Conservation (phyloP, 2,329 filamentous ascomycete species). For the Colletotrichum acutatum region DNA sequence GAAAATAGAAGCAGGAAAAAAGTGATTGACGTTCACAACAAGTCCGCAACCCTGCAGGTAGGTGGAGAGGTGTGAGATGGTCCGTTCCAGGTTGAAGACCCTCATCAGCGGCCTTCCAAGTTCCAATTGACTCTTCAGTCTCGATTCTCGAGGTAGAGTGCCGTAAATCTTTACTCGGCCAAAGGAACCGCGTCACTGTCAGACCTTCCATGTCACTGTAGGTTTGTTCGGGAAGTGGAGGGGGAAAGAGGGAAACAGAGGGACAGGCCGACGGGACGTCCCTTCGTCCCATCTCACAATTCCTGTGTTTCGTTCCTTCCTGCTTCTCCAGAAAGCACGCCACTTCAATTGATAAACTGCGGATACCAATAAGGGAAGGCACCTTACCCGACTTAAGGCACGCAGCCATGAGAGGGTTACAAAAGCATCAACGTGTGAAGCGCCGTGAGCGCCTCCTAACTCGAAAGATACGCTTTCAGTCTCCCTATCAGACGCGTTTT, state of each 20-base stretch:
- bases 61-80: constrained; percentile 21
- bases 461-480: too few relatives aligned
- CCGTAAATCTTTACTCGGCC: background rate
- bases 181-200: background rate
- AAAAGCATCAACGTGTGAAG: background rate
- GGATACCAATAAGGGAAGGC: too few relatives aligned
- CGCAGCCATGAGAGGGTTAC: background rate
- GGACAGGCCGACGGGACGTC: constrained; percentile 9
- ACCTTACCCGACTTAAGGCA: background rate
- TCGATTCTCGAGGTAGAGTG: background rate
- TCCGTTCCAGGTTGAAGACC: constrained; percentile 21
- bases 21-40: constrained; percentile 8
- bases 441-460: too few relatives aligned
- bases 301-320: background rate
- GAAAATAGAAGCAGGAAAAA: constrained; percentile 12
- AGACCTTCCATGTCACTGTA: background rate
- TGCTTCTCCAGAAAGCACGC: background rate
- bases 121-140: background rate
- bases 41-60: background rate
- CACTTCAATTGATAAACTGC: background rate
- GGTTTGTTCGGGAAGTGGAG: background rate
- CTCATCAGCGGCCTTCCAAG: constrained; percentile 6
- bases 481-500: background rate
- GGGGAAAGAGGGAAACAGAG: background rate
- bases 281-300: background rate